Evolutionary conservation across 2,329 filamentous ascomycete species (phyloP).

Genomic region (Penicillium janthinellum): DNA sequence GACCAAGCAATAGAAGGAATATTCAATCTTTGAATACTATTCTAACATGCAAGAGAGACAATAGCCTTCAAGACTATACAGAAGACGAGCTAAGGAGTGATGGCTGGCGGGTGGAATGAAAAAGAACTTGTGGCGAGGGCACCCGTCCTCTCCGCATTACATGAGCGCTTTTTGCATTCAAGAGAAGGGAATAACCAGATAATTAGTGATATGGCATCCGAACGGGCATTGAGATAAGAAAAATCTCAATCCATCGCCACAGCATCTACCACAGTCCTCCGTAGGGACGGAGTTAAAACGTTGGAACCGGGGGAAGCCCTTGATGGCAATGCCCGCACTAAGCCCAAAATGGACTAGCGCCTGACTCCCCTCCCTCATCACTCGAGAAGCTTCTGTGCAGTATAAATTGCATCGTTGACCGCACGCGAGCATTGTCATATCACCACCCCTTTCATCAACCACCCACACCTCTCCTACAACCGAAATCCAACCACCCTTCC

Average conservation of each 20-base stretch:
- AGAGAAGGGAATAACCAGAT: not conserved
- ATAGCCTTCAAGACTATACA: not conserved
- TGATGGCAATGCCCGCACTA: conserved; percentile 15
- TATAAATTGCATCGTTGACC: conserved; percentile 39
- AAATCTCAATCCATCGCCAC: not conserved
- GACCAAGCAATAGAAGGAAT: too few species aligned
- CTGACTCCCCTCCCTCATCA: conserved; percentile 24
- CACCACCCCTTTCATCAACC: conserved; percentile 16
- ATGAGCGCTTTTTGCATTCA: not conserved
- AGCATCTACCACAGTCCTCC: not conserved
- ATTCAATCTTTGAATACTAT: not conserved
- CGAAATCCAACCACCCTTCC: not conserved
- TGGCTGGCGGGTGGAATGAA: not conserved
- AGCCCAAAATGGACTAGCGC: conserved; percentile 27
- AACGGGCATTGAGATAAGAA: not conserved
- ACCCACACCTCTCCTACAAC: conserved; percentile 1
- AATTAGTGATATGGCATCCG: not conserved
- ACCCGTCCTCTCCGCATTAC: not conserved
- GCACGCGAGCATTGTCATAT: conserved; percentile 35
- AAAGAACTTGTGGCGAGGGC: not conserved
- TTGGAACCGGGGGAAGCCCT: not conserved
- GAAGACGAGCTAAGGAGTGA: not conserved
- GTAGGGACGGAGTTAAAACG: not conserved
- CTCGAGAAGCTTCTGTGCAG: conserved; percentile 44
- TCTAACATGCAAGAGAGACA: not conserved